Percentiles rank a stretch among this genome's conserved stretches.
Conservation (phyloP, 768 basidiomycete genomes). For the Bullera alba region DNA sequence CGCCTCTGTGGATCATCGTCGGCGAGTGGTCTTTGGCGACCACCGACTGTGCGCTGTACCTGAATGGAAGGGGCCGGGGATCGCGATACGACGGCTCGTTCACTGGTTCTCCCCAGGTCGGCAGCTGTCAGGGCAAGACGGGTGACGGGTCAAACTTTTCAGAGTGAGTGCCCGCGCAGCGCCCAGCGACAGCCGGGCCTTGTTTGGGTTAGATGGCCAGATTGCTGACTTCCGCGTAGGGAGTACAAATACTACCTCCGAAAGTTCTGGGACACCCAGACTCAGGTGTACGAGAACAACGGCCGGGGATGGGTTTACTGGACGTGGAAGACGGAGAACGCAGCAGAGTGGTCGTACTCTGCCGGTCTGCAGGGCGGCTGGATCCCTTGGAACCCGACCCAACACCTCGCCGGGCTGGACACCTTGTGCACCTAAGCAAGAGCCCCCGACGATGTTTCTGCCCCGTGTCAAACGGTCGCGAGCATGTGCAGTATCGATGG, state of each 20-base stretch:
- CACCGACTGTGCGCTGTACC: not conserved
- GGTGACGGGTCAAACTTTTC: not conserved
- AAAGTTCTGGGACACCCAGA: not conserved
- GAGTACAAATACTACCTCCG: not conserved
- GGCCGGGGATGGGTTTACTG: not conserved
- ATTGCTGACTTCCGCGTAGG: not conserved
- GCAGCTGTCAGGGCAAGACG: not conserved
- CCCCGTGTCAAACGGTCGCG: too few species aligned
- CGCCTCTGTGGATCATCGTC: not conserved
- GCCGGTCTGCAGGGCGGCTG: not conserved
- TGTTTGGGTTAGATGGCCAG: not conserved
- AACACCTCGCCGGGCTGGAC: slow-evolving; percentile 53
- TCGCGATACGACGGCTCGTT: slow-evolving; percentile 45
- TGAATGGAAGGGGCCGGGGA: slow-evolving; percentile 31
- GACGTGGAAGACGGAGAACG: not conserved
- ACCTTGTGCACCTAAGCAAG: slow-evolving; percentile 53
- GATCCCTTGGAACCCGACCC: slow-evolving; percentile 48
- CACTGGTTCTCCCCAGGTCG: slow-evolving; percentile 21
- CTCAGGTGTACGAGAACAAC: not conserved
- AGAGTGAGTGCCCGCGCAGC: not conserved
- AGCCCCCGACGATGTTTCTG: too few species aligned
- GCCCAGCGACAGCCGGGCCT: too few species aligned
- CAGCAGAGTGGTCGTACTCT: not conserved
- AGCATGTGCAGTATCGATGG: too few species aligned
- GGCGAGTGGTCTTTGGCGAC: not conserved